Percentiles rank a stretch among this genome's conserved stretches.
Conservation (phyloP, 495 filamentous ascomycete species). For the Penicillium canariense region DNA sequence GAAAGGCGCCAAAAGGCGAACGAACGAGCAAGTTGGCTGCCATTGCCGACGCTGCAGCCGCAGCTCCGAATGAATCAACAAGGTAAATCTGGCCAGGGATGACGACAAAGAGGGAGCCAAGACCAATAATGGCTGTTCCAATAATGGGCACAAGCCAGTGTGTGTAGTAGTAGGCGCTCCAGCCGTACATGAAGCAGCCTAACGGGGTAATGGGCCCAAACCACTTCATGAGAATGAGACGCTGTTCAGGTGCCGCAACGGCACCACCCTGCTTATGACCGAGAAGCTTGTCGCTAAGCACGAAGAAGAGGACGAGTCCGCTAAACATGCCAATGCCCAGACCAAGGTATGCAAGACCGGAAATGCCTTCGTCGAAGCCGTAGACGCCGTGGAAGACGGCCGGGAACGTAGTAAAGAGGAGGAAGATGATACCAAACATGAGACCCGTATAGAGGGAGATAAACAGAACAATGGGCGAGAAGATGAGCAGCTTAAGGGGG, state of each 20-base stretch:
- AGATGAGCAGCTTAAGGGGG: slow-evolving; percentile 23
- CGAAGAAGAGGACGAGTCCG: background rate
- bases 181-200: slow-evolving; percentile 65
- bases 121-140: slow-evolving; percentile 42
- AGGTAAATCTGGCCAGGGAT: slow-evolving; percentile 59
- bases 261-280: background rate
- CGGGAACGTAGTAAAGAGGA: slow-evolving; percentile 60
- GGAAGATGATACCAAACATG: slow-evolving; percentile 58
- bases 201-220: slow-evolving; percentile 35
- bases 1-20: slow-evolving; percentile 39
- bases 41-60: slow-evolving; percentile 50
- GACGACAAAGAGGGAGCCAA: slow-evolving; percentile 57
- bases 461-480: slow-evolving; percentile 58
- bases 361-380: slow-evolving; percentile 31
- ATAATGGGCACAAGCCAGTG: slow-evolving; percentile 55
- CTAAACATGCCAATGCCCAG: slow-evolving; percentile 6
- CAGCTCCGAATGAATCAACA: slow-evolving; percentile 57
- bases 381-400: slow-evolving; percentile 49
- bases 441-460: slow-evolving; percentile 58
- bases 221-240: slow-evolving; percentile 8
- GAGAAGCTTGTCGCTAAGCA: background rate
- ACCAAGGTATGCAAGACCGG: slow-evolving; percentile 13
- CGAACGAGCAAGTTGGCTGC: slow-evolving; percentile 31
- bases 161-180: slow-evolving; percentile 50
- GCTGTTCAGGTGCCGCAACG: background rate